Evolutionary conservation across 495 filamentous ascomycete genomes (phyloP), one percentile per base, ranked within the genome.

Genomic region (Bombardia bombarda): DNA sequence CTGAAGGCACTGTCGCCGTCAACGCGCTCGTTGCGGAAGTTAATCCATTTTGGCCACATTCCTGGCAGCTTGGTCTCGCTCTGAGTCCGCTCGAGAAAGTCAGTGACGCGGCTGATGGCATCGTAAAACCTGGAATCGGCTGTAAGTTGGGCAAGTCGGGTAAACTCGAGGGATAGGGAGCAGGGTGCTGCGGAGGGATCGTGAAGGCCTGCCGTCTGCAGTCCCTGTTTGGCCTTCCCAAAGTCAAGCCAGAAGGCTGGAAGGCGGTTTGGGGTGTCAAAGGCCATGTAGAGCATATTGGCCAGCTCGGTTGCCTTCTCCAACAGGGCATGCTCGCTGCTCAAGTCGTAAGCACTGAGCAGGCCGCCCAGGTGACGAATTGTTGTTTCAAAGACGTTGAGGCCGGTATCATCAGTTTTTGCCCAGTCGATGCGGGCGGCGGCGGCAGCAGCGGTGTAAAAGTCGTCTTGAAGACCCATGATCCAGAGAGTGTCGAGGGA

Each of bases 261-360:
- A 81, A 95, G 88, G 35, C 84, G 77, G 53, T 92, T 93, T 0
- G 85, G 86, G 16, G 88, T 93, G 59, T 95, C 88, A 55, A 95
- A 93, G 4, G 81, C 80, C 37, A 80, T 77, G 53, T 86, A 89
- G 19, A 94, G 61, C 48, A 93, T 70, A 43, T 92, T 80, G 6
- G 77, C 88, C 32, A 95, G 66, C 65, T 92, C 81, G 12, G 78
- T 67, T 6, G 88, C 85, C 55, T 94, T 92, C 34, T 80, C 74
- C 40, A 93, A 67, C 21, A 94, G 64, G 3, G 54, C 49, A 14
- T 39, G 28, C 38, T 73, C 76, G 12, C 74, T 83, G 46, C 79
- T 84, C 40, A 90, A 66, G 58, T 94, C 87, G 51, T 90, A 82
- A 10, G 87, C 86, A 10, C 75, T 75, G 31, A 92, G 61, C 37